A percentile compares a stretch with the other conserved stretches of the same genome.
phyloP scores from a whole-genome alignment of 371 early-diverging fungal genomes.

The Pancytospora philotis region DNA sequence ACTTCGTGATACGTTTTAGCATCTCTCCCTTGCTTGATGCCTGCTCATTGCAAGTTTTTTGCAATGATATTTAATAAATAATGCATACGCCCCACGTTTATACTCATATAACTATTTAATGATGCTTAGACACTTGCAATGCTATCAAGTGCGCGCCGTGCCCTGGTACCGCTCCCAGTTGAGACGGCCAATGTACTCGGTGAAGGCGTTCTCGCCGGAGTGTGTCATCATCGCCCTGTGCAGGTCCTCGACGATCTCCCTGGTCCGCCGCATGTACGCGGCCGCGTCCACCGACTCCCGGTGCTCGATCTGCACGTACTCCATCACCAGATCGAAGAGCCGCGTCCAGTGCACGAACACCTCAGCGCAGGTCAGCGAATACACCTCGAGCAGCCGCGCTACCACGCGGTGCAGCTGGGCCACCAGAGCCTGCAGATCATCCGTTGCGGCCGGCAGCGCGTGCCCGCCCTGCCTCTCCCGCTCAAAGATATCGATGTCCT shows the following conservation, averaged over 20 bases:
- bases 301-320: background rate
- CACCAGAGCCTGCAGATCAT: slow-evolving; percentile 5
- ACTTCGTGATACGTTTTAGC: too few relatives aligned
- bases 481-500: slow-evolving; percentile 7
- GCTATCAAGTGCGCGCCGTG: too few relatives aligned
- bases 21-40: too few relatives aligned
- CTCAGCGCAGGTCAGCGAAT: slow-evolving; percentile 8
- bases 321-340: background rate
- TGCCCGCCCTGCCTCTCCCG: background rate
- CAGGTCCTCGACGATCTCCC: background rate
- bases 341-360: background rate
- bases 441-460: background rate
- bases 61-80: too few relatives aligned
- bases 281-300: background rate
- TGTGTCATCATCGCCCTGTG: background rate
- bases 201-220: background rate
- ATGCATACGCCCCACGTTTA: too few relatives aligned
- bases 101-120: too few relatives aligned
- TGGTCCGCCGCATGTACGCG: background rate
- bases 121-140: too few relatives aligned
- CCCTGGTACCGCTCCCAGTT: background rate
- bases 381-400: background rate
- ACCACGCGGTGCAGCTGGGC: background rate
- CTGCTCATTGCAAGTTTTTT: too few relatives aligned
- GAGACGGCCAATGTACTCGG: background rate